Evolutionary conservation across 208 protist genomes (phyloP).

Genomic region (Endotrypanum monterogeii): DNA sequence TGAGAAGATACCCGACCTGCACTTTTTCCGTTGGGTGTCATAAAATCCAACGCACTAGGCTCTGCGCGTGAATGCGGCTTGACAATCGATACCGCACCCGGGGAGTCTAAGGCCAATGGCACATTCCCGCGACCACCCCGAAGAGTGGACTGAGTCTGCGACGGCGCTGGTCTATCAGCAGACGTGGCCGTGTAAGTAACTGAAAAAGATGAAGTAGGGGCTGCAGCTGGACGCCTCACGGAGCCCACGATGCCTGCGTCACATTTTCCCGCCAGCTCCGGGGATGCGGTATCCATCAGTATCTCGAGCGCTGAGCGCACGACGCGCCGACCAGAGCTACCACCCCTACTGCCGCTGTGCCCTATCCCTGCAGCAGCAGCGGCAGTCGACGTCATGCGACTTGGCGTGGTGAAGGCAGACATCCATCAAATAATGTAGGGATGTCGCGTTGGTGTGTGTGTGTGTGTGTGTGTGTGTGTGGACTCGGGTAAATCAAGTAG

Average conservation of each 20-base stretch:
- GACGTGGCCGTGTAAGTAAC: slow-evolving; percentile 49
- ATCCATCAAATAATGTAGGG: slow-evolving; percentile 1
- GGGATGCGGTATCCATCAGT: slow-evolving; percentile 59
- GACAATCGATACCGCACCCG: background rate
- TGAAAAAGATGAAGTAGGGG: slow-evolving; percentile 33
- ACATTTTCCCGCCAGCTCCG: slow-evolving; percentile 31
- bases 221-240: background rate
- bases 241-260: background rate
- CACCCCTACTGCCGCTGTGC: slow-evolving; percentile 17
- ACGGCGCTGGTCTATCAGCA: background rate
- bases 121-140: background rate
- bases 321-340: slow-evolving; percentile 47
- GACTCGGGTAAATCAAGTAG: background rate
- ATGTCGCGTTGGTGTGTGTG: background rate
- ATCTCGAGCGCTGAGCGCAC: slow-evolving; percentile 78
- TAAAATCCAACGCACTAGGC: slow-evolving; percentile 69
- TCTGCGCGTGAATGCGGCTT: slow-evolving; percentile 24
- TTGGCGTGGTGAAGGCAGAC: slow-evolving; percentile 36
- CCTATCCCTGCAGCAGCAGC: background rate
- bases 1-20: background rate
- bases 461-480: background rate
- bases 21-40: slow-evolving; percentile 35
- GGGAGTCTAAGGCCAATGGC: background rate
- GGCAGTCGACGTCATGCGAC: slow-evolving; percentile 10
- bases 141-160: background rate